Evolutionary conservation across 1,139 yeast species (phyloP), one percentile per base, ranked within the genome.

Genomic region (Saccharomycopsis crataegensis): DNA sequence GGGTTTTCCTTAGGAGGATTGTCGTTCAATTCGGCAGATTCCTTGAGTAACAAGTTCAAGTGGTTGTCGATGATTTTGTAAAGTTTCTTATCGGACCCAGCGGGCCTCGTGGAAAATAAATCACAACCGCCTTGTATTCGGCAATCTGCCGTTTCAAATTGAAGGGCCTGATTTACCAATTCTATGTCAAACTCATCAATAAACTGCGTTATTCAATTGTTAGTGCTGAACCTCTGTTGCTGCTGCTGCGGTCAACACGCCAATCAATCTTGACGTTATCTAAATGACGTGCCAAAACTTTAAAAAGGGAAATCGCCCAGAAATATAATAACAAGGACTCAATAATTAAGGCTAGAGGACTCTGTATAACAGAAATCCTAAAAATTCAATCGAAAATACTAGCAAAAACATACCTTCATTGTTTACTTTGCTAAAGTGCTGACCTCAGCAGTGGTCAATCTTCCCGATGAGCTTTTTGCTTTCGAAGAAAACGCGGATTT

Each of bases 71-170:
- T 82, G 0, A 93, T 82, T 67, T 89, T 88, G 72, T 86, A 89
- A 40, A 93, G 76, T 67, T 91, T 91, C 62, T 90, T 77, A 67
- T 93, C 99, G 1, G 93, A 78, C 1, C 93, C 89, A 42, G 91
- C 89, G 1, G 96, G 91, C 65, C 93, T 93, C 1, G 99, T 93
- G 1, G 98, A 88, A 66, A 89, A 93, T 49, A 93, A 75, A 65
- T 93, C 99, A 65, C 96, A 85, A 28, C 96, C 93, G n/a, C 98
- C 98, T 54, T 82, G 80, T 37, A 93, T 78, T 63, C 84, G 88
- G 66, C 91, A 83, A 64, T 94, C 99, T 11, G 83, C 82, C 4
- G 96, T 85, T 61, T 88, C 93, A 67, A 91, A 91, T 62, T 85
- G 85, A 56, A 93, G 80, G 55, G 87, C 86, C 62, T 91, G 93